These are phyloP conservation scores for Phytophthora meadii DNA, from an alignment of 352 stramenopile species.

Conservation along the genomic window DNA sequence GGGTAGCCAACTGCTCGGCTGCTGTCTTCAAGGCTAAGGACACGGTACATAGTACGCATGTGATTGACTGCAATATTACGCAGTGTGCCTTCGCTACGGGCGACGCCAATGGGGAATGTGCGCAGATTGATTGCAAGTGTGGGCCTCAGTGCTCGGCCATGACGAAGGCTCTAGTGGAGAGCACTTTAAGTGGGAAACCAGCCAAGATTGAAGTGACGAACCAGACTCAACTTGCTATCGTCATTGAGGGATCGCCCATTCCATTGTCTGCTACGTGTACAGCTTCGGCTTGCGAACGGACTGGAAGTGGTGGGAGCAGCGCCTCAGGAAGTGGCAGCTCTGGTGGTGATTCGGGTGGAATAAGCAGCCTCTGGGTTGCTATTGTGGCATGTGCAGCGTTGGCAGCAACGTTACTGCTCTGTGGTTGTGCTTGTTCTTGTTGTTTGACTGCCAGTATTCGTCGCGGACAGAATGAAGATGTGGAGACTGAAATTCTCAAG, in stretches of 20 bases:
- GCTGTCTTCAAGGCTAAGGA: constrained; percentile 71
- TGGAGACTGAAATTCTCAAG: constrained; percentile 57
- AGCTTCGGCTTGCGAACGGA: constrained; percentile 68
- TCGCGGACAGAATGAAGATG: constrained; percentile 17
- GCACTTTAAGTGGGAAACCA: constrained; percentile 68
- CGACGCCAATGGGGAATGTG: constrained; percentile 48
- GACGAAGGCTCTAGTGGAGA: constrained; percentile 75
- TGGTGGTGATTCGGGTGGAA: constrained; percentile 15
- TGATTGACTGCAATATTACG: constrained; percentile 76
- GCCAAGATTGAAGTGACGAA: constrained; percentile 59
- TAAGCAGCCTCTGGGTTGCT: constrained; percentile 21
- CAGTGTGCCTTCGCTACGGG: constrained; percentile 57
- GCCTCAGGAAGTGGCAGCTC: constrained; percentile 38
- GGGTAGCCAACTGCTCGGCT: constrained; percentile 55
- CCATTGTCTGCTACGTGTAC: constrained; percentile 69
- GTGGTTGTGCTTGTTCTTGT: constrained; percentile 22
- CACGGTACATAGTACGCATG: constrained; percentile 55
- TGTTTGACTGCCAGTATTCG: constrained; percentile 24
- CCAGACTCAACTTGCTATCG: constrained; percentile 55
- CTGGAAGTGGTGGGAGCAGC: constrained; percentile 31
- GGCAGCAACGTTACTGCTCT: constrained; percentile 21
- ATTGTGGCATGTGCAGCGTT: constrained; percentile 29
- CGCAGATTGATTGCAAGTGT: constrained; percentile 71
- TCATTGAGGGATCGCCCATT: constrained; percentile 76
- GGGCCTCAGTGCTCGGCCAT: constrained; percentile 61